Evolutionary conservation across 208 protist genomes (phyloP).

Genomic region (Leishmania martiniquensis): DNA sequence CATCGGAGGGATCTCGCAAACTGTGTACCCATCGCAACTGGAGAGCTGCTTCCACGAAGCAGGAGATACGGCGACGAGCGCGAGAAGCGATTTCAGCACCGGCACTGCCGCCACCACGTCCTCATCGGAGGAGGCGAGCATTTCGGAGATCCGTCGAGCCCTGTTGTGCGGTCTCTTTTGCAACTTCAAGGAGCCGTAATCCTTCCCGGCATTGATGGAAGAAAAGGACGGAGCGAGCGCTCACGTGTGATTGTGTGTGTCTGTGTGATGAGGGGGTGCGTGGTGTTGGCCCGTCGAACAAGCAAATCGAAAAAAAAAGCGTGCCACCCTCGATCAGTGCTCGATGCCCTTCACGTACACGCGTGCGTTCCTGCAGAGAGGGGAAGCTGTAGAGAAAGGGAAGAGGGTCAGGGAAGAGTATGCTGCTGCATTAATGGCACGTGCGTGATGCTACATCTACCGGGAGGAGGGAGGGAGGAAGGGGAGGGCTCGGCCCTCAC

Average conservation of each 20-base stretch:
- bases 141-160: background rate
- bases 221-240: background rate
- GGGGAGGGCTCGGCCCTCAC: background rate
- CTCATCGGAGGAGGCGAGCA: slow-evolving; percentile 16
- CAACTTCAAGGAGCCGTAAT: background rate
- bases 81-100: slow-evolving; percentile 20
- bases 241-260: background rate
- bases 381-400: slow-evolving; percentile 7
- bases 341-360: background rate
- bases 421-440: background rate
- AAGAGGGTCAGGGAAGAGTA: background rate
- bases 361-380: background rate
- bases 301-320: background rate
- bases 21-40: slow-evolving; percentile 6
- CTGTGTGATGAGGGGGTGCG: background rate
- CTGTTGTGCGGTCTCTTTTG: background rate
- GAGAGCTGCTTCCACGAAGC: slow-evolving; percentile 17
- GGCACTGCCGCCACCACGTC: slow-evolving; percentile 20
- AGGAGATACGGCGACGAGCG: background rate
- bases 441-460: background rate
- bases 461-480: no score
- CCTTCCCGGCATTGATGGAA: background rate
- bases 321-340: background rate
- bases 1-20: slow-evolving; percentile 10
- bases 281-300: background rate